Evolutionary conservation across 2,329 filamentous ascomycete species (phyloP).

Genomic region (Plectosphaerella cucumerina): DNA sequence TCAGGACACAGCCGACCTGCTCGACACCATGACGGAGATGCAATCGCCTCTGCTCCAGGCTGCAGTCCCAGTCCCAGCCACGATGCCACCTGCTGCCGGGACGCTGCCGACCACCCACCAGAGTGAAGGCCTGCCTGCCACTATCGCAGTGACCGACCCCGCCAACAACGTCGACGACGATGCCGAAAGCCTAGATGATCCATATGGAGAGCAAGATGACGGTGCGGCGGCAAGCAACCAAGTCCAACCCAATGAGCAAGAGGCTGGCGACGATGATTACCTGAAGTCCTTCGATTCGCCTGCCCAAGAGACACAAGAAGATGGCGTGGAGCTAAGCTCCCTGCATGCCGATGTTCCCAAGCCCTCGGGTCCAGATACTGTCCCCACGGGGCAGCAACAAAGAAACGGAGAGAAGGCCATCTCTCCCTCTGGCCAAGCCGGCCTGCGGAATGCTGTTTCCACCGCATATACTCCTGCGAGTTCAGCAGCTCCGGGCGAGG

Average conservation of each 20-base stretch:
- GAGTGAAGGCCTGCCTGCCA: background rate
- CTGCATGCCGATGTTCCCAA: too few species aligned
- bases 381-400: too few species aligned
- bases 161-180: conserved; percentile 24
- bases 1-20: conserved; percentile 47
- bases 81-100: too few species aligned
- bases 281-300: conserved; percentile 48
- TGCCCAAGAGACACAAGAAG: conserved; percentile 25
- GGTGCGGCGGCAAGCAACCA: conserved; percentile 21
- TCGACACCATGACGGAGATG: conserved; percentile 35
- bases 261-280: conserved; percentile 41
- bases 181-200: conserved; percentile 42
- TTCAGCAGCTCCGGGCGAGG: too few species aligned
- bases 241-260: conserved; percentile 19
- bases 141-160: background rate
- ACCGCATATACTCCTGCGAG: too few species aligned
- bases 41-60: conserved; percentile 7
- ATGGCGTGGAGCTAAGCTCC: conserved; percentile 18
- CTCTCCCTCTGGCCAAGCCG: too few species aligned
- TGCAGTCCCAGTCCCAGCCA: background rate
- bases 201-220: conserved; percentile 37
- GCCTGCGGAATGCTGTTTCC: too few species aligned
- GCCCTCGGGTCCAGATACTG: too few species aligned
- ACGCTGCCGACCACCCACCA: background rate
- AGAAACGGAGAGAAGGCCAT: too few species aligned